A percentile compares a stretch with the other conserved stretches of the same genome.
phyloP scores from a whole-genome alignment of 495 filamentous ascomycete genomes.

The Neurospora tetrasperma region DNA sequence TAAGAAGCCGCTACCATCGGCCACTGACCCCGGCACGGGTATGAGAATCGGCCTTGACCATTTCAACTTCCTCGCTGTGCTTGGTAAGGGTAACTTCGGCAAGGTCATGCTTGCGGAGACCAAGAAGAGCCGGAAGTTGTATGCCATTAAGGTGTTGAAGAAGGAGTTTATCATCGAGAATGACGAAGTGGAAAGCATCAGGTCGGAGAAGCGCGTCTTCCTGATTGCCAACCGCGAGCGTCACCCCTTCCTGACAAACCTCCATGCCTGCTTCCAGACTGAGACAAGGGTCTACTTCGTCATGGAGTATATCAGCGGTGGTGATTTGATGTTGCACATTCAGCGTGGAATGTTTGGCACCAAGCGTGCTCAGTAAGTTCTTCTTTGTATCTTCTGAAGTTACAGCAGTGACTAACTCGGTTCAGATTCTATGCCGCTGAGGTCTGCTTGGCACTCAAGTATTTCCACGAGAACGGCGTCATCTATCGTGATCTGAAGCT shows the following conservation, averaged over 20 bases:
- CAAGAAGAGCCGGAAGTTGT: slow-evolving; percentile 80
- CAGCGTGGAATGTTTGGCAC: slow-evolving; percentile 92
- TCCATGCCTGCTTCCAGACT: slow-evolving; percentile 98
- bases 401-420: not conserved
- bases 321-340: slow-evolving; percentile 98
- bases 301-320: slow-evolving; percentile 99
- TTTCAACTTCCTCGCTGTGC: slow-evolving; percentile 98
- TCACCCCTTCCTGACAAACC: slow-evolving; percentile 88
- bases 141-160: slow-evolving; percentile 98
- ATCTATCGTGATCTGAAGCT: slow-evolving; percentile 99
- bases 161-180: slow-evolving; percentile 99
- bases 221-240: slow-evolving; percentile 95
- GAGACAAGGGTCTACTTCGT: slow-evolving; percentile 99
- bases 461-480: slow-evolving; percentile 98
- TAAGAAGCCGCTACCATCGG: slow-evolving; percentile 45
- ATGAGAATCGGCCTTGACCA: slow-evolving; percentile 88
- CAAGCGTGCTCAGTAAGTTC: slow-evolving; percentile 68
- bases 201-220: slow-evolving; percentile 96
- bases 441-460: slow-evolving; percentile 94
- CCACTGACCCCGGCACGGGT: slow-evolving; percentile 54
- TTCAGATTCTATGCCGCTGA: slow-evolving; percentile 82
- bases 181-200: slow-evolving; percentile 97
- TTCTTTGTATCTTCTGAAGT: not conserved
- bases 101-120: slow-evolving; percentile 99
- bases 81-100: slow-evolving; percentile 98